Percentiles rank a stretch among this genome's conserved stretches.
These are phyloP conservation scores for Vitis cinerea DNA, from an alignment of 164 flowering plant genomes.

Conservation along the genomic window DNA sequence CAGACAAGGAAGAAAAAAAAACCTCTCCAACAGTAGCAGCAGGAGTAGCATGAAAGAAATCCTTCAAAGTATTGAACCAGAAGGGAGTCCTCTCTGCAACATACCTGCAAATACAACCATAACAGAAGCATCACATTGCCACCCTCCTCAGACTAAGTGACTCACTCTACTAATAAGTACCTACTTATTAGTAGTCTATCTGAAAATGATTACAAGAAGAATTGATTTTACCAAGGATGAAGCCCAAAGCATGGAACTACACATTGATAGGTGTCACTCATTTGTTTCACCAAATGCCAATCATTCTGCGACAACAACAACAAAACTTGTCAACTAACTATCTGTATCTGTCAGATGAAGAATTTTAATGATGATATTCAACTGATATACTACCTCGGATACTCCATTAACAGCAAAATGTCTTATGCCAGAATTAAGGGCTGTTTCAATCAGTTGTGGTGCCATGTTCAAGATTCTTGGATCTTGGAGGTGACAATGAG, in stretches of 20 bases:
- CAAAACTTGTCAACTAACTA: not conserved
- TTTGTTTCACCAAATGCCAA: constrained; percentile 79
- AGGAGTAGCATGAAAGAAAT: constrained; percentile 58
- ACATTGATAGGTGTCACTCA: constrained; percentile 61
- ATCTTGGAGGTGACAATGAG: constrained; percentile 96
- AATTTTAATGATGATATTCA: not conserved
- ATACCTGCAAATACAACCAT: constrained; percentile 40
- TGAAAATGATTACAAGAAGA: not conserved
- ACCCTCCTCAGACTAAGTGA: not conserved
- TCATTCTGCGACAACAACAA: constrained; percentile 42
- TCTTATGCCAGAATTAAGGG: constrained; percentile 54
- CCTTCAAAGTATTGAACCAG: constrained; percentile 67
- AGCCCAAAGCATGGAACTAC: constrained; percentile 85
- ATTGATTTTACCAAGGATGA: constrained; percentile 66
- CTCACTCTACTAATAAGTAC: not conserved
- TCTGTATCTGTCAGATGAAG: not conserved
- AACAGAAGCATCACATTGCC: not conserved
- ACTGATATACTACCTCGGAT: constrained; percentile 40
- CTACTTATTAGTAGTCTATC: not conserved
- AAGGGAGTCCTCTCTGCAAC: constrained; percentile 62
- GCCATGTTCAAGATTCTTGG: constrained; percentile 53
- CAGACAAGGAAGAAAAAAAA: not conserved
- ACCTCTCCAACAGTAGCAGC: constrained; percentile 93
- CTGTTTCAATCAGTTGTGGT: constrained; percentile 53
- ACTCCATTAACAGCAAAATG: constrained; percentile 91